A percentile compares a stretch with the other conserved stretches of the same genome.
Evolutionary conservation across 805 yeast species (phyloP).

Genomic region (Debaryomyces hansenii): DNA sequence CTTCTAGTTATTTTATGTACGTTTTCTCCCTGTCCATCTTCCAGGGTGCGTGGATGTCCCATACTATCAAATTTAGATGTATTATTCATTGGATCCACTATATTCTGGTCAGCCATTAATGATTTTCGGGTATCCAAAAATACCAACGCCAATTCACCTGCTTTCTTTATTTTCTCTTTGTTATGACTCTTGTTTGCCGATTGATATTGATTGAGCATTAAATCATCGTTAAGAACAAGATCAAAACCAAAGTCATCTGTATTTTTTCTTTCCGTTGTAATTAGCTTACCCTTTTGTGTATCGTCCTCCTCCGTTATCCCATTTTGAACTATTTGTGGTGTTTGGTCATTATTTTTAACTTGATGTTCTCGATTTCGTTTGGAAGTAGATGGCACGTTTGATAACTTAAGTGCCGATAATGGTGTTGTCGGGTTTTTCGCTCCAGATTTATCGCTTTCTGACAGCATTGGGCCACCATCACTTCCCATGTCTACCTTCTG

Average conservation of each 20-base stretch:
- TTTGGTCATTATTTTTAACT: not conserved
- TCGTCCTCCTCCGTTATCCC: not conserved
- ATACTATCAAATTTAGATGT: not conserved
- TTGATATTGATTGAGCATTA: not conserved
- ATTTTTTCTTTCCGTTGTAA: not conserved
- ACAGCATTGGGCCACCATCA: not conserved
- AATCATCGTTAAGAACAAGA: slow-evolving; percentile 2
- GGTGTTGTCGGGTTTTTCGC: slow-evolving; percentile 3
- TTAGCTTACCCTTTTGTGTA: not conserved
- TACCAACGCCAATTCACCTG: slow-evolving; percentile 31
- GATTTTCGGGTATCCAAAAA: slow-evolving; percentile 43
- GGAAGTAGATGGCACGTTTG: no score
- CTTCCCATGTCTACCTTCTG: not conserved
- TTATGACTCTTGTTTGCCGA: not conserved
- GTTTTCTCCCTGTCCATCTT: not conserved
- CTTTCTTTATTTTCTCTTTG: slow-evolving; percentile 14
- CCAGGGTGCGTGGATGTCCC: not conserved
- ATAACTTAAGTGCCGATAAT: not conserved
- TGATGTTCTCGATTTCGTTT: not conserved
- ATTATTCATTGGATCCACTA: slow-evolving; percentile 29
- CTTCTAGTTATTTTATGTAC: slow-evolving; percentile 27
- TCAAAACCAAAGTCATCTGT: slow-evolving; percentile 10
- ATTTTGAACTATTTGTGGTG: not conserved
- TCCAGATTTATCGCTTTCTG: not conserved
- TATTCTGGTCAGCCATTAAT: slow-evolving; percentile 42